Conservation (phyloP, 805 yeast species). For the Pichia sporocuriosa region DNA sequence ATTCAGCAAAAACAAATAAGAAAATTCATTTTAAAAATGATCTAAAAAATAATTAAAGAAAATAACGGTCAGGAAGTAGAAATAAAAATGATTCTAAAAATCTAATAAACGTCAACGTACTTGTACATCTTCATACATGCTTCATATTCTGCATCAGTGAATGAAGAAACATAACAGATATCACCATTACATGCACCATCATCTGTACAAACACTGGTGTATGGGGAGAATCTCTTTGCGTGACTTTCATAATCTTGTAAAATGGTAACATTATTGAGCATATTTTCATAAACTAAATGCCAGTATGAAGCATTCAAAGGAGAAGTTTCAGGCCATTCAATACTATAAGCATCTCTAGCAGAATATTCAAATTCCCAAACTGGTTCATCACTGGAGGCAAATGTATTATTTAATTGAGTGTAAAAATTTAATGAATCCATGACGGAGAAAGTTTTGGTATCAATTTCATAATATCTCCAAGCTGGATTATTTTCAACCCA, state of each 20-base stretch:
- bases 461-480: slow-evolving; percentile 69
- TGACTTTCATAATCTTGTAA: slow-evolving; percentile 44
- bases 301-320: slow-evolving; percentile 67
- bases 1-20: background rate
- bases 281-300: slow-evolving; percentile 46
- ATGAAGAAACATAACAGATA: slow-evolving; percentile 37
- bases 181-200: slow-evolving; percentile 40
- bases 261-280: slow-evolving; percentile 36
- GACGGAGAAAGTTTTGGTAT: slow-evolving; percentile 50
- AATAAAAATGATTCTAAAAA: background rate
- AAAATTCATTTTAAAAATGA: background rate
- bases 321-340: slow-evolving; percentile 50
- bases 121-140: slow-evolving; percentile 5
- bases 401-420: slow-evolving; percentile 54
- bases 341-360: slow-evolving; percentile 52
- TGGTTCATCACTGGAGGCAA: slow-evolving; percentile 50
- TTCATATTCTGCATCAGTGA: slow-evolving; percentile 29
- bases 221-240: slow-evolving; percentile 51
- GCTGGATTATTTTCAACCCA: slow-evolving; percentile 54
- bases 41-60: too few species aligned
- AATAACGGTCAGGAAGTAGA: background rate
- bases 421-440: slow-evolving; percentile 55
- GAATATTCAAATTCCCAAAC: slow-evolving; percentile 59
- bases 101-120: background rate
- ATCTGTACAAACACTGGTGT: slow-evolving; percentile 42